Evolutionary conservation across 2,329 filamentous ascomycete species (phyloP).

Genomic region (Domatiomyces globalis): DNA sequence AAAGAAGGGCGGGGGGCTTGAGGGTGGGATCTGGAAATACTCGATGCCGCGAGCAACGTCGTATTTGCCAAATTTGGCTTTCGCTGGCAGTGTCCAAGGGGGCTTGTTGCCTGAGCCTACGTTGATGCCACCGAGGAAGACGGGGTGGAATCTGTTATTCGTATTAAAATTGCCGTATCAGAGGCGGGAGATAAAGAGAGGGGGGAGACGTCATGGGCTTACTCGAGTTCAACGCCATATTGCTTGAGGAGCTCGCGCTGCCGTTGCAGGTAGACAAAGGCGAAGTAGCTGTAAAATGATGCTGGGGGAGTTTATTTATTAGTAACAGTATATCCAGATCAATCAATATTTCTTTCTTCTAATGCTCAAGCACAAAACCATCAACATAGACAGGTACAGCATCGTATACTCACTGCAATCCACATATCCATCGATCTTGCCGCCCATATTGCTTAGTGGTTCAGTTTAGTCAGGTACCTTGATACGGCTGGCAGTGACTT

Average conservation of each 20-base stretch:
- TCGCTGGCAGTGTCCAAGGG: conserved; percentile 55
- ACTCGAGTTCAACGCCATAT: conserved; percentile 54
- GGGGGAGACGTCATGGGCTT: conserved; percentile 21
- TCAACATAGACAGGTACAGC: no score
- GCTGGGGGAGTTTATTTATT: conserved; percentile 25
- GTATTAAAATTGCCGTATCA: neutral
- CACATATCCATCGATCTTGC: conserved; percentile 5
- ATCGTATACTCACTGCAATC: conserved; percentile 4
- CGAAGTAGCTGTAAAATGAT: conserved; percentile 44
- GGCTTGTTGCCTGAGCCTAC: conserved; percentile 54
- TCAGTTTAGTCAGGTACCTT: no score
- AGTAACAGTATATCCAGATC: neutral
- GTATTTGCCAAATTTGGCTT: conserved; percentile 44
- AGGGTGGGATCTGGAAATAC: conserved; percentile 34
- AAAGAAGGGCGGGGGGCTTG: conserved; percentile 28
- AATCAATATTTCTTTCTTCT: neutral
- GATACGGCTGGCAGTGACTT: no score
- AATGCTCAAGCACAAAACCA: neutral
- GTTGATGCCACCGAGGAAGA: conserved; percentile 58
- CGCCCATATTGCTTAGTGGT: conserved; percentile 2
- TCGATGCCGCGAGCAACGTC: conserved; percentile 37
- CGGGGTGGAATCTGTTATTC: conserved; percentile 47
- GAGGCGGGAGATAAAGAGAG: neutral
- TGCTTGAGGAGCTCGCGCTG: conserved; percentile 42
- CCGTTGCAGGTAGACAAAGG: conserved; percentile 43